Conservation (phyloP, 2,329 filamentous ascomycete species). For the Metarhizium album region DNA sequence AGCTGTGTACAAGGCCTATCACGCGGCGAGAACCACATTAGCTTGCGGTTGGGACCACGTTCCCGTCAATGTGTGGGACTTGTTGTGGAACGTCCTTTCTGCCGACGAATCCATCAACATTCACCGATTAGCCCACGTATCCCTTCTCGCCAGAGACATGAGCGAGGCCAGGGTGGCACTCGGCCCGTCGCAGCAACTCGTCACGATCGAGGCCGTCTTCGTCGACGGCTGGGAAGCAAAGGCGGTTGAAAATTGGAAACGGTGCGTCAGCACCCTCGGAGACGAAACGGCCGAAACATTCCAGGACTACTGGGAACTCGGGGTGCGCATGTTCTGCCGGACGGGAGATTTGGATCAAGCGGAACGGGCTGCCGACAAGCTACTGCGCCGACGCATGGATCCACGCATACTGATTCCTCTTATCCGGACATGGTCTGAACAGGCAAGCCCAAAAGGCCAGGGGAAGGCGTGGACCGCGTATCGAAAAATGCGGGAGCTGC, state of each 20-base stretch:
- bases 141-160: conserved; percentile 56
- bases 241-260: conserved; percentile 55
- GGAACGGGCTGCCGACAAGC: conserved; percentile 40
- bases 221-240: conserved; percentile 47
- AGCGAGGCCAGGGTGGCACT: conserved; percentile 44
- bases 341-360: conserved; percentile 49
- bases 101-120: conserved; percentile 37
- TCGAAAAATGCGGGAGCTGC: conserved; percentile 47
- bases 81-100: conserved; percentile 54
- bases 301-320: conserved; percentile 51
- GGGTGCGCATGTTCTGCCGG: conserved; percentile 52
- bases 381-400: conserved; percentile 39
- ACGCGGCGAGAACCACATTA: conserved; percentile 32
- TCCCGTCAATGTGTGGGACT: conserved; percentile 49
- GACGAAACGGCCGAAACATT: conserved; percentile 32
- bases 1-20: conserved; percentile 39
- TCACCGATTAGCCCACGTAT: conserved; percentile 50
- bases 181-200: conserved; percentile 46
- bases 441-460: conserved; percentile 32
- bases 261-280: conserved; percentile 42
- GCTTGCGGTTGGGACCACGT: conserved; percentile 40
- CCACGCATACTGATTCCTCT: conserved; percentile 53
- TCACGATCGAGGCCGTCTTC: conserved; percentile 59
- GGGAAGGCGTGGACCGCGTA: conserved; percentile 59
- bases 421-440: conserved; percentile 54